phyloP scores from a whole-genome alignment of 208 protist species.

The Blechomonas ayalai region DNA sequence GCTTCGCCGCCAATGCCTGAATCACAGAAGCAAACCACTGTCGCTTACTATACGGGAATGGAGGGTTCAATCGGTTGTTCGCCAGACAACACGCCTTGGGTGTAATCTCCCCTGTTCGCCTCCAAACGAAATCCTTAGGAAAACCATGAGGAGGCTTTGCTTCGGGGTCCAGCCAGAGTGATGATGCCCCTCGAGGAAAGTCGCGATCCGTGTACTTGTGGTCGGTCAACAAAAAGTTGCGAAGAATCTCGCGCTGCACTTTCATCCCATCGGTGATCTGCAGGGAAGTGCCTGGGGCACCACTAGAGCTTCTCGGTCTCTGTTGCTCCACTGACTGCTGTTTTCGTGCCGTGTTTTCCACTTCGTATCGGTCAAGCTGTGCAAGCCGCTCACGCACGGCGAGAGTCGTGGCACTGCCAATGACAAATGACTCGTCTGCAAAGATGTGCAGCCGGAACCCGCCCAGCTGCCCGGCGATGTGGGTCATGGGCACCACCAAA shows the following conservation, averaged over 20 bases:
- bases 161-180: conserved; percentile 67
- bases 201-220: conserved; percentile 60
- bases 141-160: conserved; percentile 26
- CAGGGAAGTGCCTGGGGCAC: not conserved
- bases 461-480: conserved; percentile 45
- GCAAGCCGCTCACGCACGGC: conserved; percentile 15
- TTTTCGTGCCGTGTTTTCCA: conserved; percentile 20
- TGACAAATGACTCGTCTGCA: conserved; percentile 36
- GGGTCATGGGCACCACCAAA: conserved; percentile 54
- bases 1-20: conserved; percentile 59
- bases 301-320: not conserved
- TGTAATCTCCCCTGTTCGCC: conserved; percentile 30
- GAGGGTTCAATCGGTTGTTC: conserved; percentile 24
- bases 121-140: conserved; percentile 51
- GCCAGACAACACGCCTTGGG: not conserved
- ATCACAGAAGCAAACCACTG: conserved; percentile 77
- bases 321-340: not conserved
- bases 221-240: conserved; percentile 27
- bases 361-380: conserved; percentile 34
- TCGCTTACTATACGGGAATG: conserved; percentile 39
- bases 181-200: conserved; percentile 74
- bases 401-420: conserved; percentile 19
- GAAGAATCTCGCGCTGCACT: conserved; percentile 33
- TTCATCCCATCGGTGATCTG: not conserved
- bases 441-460: conserved; percentile 62